Evolutionary conservation across 2,329 filamentous ascomycete genomes (phyloP), one percentile per base, ranked within the genome.

Genomic region (Pleurostoma richardsiae): DNA sequence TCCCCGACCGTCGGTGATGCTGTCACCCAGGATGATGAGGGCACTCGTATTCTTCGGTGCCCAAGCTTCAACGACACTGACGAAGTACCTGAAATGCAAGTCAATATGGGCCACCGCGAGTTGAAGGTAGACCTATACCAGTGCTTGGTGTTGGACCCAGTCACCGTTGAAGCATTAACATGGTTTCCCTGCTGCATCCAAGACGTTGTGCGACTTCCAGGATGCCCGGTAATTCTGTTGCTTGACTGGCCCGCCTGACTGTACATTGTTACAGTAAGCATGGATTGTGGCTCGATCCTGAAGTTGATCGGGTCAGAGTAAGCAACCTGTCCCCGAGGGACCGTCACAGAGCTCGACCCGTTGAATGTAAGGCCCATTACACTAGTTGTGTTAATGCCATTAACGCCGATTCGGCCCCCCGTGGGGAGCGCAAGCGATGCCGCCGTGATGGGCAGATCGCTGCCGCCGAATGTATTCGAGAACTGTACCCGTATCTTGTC

Each of bases 1-100:
- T n/a, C 80, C 80, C 28, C 81, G 71, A 1, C 83, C 83, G 53
- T 86, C 83, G 0, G 83, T 85, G 56, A 86, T 85, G 54, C 79
- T 83, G 53, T 90, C 77, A 1, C 80, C 76, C 40, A 90, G 66
- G 40, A 85, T 71, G 10, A 76, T 63, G 38, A 83, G 65, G 4
- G 72, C 68, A 46, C 71, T 59, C 7, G 68, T 57, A 29, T 69
- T 49, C 3, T 52, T 60, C 0, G 76, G 71, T 0, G 69, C 67
- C 68, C 72, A 77, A 3, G 73, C 81, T 59, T 86, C 82, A 10
- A 86, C 66, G 0, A 72, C 76, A 41, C 72, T 79, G 42, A 85
- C 58, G 48, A 83, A 85, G 60, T 82, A 86, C 75, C 76, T 69
- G 50, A 58, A 54, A 31, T 26, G 61, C 27, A 6, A 19, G 19